Percentiles rank a stretch among this genome's conserved stretches.
These are phyloP conservation scores for Boletus sp. DNA, from an alignment of 768 basidiomycete genomes.

Conservation along the genomic window DNA sequence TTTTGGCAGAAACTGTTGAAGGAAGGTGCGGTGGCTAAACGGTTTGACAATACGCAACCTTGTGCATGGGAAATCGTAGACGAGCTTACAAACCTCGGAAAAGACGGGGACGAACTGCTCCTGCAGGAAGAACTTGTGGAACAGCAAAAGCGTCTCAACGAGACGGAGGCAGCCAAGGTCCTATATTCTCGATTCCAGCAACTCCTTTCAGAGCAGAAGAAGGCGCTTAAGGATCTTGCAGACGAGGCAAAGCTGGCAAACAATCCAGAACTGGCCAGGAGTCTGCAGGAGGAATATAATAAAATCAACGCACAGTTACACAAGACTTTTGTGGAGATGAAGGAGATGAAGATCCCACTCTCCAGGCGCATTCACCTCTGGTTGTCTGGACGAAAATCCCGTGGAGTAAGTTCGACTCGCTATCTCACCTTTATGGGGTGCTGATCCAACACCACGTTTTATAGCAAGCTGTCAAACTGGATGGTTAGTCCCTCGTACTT, in stretches of 20 bases:
- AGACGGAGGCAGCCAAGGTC: conserved; percentile 21
- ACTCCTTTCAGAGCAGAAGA: conserved; percentile 18
- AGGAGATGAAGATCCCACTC: conserved; percentile 15
- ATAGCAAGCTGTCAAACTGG: conserved; percentile 7
- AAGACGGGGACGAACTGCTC: background rate
- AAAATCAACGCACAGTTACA: conserved; percentile 7
- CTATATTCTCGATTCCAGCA: conserved; percentile 15
- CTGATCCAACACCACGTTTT: background rate
- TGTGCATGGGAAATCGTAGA: conserved; percentile 1
- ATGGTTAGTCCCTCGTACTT: background rate
- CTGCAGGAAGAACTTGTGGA: conserved; percentile 21
- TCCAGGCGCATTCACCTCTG: conserved; percentile 6
- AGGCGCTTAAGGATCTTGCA: conserved; percentile 12
- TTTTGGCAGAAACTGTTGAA: conserved; percentile 23
- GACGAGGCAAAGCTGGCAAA: conserved; percentile 14
- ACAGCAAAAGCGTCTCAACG: conserved; percentile 14
- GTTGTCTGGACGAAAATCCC: conserved; percentile 8
- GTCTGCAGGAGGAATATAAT: conserved; percentile 11
- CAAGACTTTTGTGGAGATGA: conserved; percentile 22
- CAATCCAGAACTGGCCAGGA: conserved; percentile 8
- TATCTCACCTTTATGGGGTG: too few relatives aligned
- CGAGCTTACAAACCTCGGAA: background rate
- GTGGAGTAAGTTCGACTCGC: background rate
- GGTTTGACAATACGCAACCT: background rate
- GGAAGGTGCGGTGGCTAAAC: background rate